Percentiles rank a stretch among this genome's conserved stretches.
These are phyloP conservation scores for Colletotrichum sp. DNA, from an alignment of 2,329 filamentous ascomycete genomes.

Conservation along the genomic window DNA sequence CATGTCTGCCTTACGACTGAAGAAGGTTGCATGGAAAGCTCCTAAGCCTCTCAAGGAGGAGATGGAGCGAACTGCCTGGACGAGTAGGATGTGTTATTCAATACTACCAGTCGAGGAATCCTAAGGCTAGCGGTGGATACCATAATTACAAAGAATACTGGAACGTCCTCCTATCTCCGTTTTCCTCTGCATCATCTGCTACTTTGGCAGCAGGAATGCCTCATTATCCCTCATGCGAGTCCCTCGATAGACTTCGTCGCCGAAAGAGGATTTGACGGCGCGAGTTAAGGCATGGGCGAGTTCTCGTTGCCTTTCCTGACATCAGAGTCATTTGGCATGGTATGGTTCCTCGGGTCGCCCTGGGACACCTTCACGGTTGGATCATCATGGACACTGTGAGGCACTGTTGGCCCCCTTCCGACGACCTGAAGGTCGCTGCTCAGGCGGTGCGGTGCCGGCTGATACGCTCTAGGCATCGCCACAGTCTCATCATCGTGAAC, in stretches of 20 bases:
- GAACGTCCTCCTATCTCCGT: not conserved
- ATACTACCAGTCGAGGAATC: not conserved
- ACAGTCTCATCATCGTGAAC: not conserved
- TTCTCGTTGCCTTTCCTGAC: not conserved
- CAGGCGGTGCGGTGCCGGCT: not conserved
- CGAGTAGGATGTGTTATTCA: not conserved
- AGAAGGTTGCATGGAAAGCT: not conserved
- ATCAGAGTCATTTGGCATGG: not conserved
- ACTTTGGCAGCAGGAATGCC: not conserved
- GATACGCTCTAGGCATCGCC: not conserved
- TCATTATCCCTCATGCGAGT: not conserved
- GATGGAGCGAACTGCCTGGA: not conserved
- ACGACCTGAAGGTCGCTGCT: not conserved
- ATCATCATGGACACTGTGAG: not conserved
- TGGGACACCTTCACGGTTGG: not conserved
- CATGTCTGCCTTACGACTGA: not conserved
- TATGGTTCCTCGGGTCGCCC: not conserved
- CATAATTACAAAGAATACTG: constrained; percentile 1
- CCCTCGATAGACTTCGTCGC: not conserved
- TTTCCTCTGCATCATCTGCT: not conserved
- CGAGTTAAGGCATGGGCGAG: not conserved
- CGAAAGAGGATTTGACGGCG: not conserved
- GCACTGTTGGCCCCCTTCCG: not conserved
- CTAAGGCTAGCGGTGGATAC: not conserved
- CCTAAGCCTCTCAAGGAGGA: not conserved